Conservation (phyloP, 2,329 filamentous ascomycete genomes). For the Aureobasidium sp. region DNA sequence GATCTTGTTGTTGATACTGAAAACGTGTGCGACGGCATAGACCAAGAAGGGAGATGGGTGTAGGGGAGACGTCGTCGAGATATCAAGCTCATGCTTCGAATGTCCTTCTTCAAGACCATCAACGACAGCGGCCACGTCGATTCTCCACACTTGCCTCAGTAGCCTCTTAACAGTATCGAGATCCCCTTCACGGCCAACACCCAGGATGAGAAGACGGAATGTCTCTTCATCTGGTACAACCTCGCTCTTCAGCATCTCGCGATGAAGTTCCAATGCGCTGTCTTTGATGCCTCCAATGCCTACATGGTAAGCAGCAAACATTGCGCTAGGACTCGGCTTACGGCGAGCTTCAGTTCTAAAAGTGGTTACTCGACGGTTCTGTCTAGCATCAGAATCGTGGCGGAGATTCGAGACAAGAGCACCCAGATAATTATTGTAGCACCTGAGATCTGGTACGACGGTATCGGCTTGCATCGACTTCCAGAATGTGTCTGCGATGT, state of each 20-base stretch:
- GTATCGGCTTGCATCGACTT: slow-evolving; percentile 30
- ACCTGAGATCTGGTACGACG: slow-evolving; percentile 38
- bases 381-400: slow-evolving; percentile 28
- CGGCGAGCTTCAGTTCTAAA: slow-evolving; percentile 18
- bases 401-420: slow-evolving; percentile 36
- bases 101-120: slow-evolving; percentile 13
- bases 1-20: slow-evolving; percentile 58
- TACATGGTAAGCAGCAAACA: slow-evolving; percentile 19
- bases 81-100: not conserved
- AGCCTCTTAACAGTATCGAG: slow-evolving; percentile 37
- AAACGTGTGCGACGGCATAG: slow-evolving; percentile 58
- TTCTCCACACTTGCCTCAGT: slow-evolving; percentile 45
- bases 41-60: slow-evolving; percentile 53
- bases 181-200: slow-evolving; percentile 45
- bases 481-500: slow-evolving; percentile 41
- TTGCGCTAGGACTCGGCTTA: not conserved
- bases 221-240: slow-evolving; percentile 42
- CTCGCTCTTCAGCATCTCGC: slow-evolving; percentile 39
- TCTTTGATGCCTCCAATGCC: slow-evolving; percentile 23
- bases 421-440: slow-evolving; percentile 49
- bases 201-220: slow-evolving; percentile 45
- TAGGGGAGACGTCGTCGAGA: slow-evolving; percentile 43
- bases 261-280: slow-evolving; percentile 31
- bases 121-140: slow-evolving; percentile 39
- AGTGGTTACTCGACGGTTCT: slow-evolving; percentile 32